Percentiles rank a stretch among this genome's conserved stretches.
phyloP scores from a whole-genome alignment of 2,329 filamentous ascomycete genomes.

The Calonectria montana region DNA sequence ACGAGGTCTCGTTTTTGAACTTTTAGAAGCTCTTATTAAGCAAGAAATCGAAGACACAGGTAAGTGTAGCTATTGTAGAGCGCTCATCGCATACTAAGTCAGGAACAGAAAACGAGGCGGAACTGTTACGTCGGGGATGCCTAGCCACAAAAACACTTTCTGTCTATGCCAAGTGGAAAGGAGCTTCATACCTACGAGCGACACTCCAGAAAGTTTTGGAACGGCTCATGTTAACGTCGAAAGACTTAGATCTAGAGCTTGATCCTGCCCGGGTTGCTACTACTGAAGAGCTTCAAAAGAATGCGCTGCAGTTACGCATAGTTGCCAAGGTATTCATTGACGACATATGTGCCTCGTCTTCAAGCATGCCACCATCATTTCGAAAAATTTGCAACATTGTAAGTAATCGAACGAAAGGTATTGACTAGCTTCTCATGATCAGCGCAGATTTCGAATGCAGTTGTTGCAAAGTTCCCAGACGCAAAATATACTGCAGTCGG shows the following conservation, averaged over 20 bases:
- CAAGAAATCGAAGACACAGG: slow-evolving; percentile 76
- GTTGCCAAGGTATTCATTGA: slow-evolving; percentile 79
- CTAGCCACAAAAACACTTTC: slow-evolving; percentile 80
- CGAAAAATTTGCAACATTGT: slow-evolving; percentile 76
- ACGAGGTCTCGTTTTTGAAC: slow-evolving; percentile 70
- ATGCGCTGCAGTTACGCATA: slow-evolving; percentile 72
- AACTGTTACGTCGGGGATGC: slow-evolving; percentile 74
- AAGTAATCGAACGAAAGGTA: slow-evolving; percentile 42
- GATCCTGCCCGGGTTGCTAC: slow-evolving; percentile 72
- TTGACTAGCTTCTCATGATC: neutral
- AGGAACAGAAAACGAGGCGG: slow-evolving; percentile 70
- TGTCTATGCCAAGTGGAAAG: slow-evolving; percentile 79
- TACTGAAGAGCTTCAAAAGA: slow-evolving; percentile 73
- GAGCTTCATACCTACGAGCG: slow-evolving; percentile 69
- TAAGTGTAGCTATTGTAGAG: slow-evolving; percentile 40
- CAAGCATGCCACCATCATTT: slow-evolving; percentile 72
- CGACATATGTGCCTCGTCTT: slow-evolving; percentile 73
- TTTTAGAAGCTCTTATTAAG: slow-evolving; percentile 74
- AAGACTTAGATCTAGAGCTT: slow-evolving; percentile 75
- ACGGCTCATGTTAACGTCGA: slow-evolving; percentile 73
- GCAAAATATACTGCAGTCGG: slow-evolving; percentile 79
- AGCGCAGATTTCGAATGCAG: slow-evolving; percentile 68
- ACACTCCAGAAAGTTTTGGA: slow-evolving; percentile 76
- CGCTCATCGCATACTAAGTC: slow-evolving; percentile 26
- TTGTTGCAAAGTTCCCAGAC: slow-evolving; percentile 72